Evolutionary conservation across 2,329 filamentous ascomycete genomes (phyloP), one percentile per base, ranked within the genome.

Genomic region (Aspergillus piperis): DNA sequence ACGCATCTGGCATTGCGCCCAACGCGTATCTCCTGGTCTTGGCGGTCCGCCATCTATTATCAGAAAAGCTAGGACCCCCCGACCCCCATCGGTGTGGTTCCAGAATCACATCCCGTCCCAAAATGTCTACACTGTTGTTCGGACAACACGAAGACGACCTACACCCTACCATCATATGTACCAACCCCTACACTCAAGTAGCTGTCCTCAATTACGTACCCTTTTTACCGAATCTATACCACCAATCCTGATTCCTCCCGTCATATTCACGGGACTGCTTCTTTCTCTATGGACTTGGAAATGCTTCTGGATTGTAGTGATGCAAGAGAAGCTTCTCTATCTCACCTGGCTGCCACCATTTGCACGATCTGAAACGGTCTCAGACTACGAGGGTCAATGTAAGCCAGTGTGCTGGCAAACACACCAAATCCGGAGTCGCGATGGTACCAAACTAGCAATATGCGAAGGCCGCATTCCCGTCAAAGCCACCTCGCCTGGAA

Each of bases 311-410:
- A 86, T 92, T 77, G 81, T 94, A 27, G 66, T 90, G 4, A 90
- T 92, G 71, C 90, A 93, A 75, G 91, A 93, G 70, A 88, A 89
- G 71, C 91, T 93, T 70, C 89, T 93, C 61, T 93, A 92, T 75
- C 91, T 92, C 79, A 89, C 90, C 0, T 89, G 88, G 49, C 76
- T 92, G 54, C 89, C 90, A 17, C 90, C 90, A 2, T 89, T 89
- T 69, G 82, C 90, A 0, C 83, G 89, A 15, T 81, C 83, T 23
- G 88, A 92, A 77, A 86, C 77, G 59, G 88, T 93, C 39, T 77
- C 78, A 3, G 85, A 90, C 66, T 92, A 90, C 70, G 78, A 78
- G 25, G 71, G 73, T 3, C 80, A 83, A 39, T 91, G 88, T 64
- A 78, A 77, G 25, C 86, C 86, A 0, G 79, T 92, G n/a, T 61